Evolutionary conservation across 2,329 filamentous ascomycete species (phyloP).

Genomic region (Colletotrichum tofieldiae): DNA sequence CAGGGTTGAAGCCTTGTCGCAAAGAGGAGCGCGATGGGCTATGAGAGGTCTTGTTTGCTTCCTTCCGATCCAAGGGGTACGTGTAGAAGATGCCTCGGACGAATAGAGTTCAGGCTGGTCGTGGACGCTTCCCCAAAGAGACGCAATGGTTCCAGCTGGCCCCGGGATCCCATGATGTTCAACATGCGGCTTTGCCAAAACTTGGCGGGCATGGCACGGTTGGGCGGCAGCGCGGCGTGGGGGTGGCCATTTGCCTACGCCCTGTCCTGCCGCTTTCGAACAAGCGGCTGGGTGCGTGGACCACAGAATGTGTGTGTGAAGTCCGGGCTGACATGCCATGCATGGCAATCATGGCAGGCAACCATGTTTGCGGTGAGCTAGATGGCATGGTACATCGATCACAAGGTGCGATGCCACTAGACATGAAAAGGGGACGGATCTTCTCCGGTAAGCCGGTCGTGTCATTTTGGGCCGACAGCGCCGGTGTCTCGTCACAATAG

Average conservation of each 20-base stretch:
- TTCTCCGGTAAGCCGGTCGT: neutral
- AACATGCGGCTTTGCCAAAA: slow-evolving; percentile 26
- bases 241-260: slow-evolving; percentile 16
- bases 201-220: slow-evolving; percentile 28
- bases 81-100: neutral
- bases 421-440: neutral
- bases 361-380: neutral
- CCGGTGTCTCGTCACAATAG: neutral
- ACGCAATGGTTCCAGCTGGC: neutral
- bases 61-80: neutral
- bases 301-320: slow-evolving; percentile 14
- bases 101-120: slow-evolving; percentile 6
- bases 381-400: neutral
- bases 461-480: neutral
- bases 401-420: slow-evolving; percentile 9
- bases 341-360: neutral
- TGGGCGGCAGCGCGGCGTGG: slow-evolving; percentile 23
- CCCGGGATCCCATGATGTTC: slow-evolving; percentile 25
- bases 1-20: neutral
- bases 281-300: slow-evolving; percentile 17
- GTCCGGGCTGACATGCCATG: neutral
- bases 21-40: neutral
- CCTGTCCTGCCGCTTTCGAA: slow-evolving; percentile 20
- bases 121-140: neutral
- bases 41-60: neutral